These are phyloP conservation scores for Solanum verrucosum DNA, from an alignment of 257 asterid genomes.

Conservation along the genomic window DNA sequence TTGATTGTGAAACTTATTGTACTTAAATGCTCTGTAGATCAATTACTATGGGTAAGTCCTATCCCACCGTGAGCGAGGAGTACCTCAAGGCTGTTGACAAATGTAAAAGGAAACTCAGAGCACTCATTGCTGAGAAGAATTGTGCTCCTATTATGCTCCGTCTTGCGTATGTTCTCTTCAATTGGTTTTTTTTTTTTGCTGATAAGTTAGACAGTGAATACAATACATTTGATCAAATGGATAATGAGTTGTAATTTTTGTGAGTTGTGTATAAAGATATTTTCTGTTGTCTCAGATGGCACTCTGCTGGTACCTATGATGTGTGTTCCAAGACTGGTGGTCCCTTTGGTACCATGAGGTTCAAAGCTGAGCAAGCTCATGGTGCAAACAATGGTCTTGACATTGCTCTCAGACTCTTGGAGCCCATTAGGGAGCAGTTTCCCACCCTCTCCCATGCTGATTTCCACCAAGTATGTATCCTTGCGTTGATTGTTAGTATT, in stretches of 20 bases:
- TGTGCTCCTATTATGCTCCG: slow-evolving; percentile 96
- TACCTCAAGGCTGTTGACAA: slow-evolving; percentile 71
- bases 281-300: slow-evolving; percentile 53
- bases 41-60: slow-evolving; percentile 57
- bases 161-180: slow-evolving; percentile 38
- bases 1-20: neutral
- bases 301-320: slow-evolving; percentile 88
- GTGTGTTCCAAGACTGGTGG: slow-evolving; percentile 63
- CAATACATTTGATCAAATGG: neutral
- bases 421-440: slow-evolving; percentile 66
- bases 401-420: slow-evolving; percentile 55
- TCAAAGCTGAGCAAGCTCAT: slow-evolving; percentile 58
- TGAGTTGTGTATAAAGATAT: neutral
- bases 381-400: slow-evolving; percentile 67
- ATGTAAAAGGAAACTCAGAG: slow-evolving; percentile 76
- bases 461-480: slow-evolving; percentile 46
- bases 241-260: neutral
- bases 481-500: neutral
- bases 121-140: slow-evolving; percentile 73
- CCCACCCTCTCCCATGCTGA: slow-evolving; percentile 63
- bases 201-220: neutral
- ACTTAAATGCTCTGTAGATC: slow-evolving; percentile 5
- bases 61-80: slow-evolving; percentile 71
- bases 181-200: neutral
- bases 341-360: slow-evolving; percentile 86